These are phyloP conservation scores for Magnusiomyces fungicola DNA, from an alignment of 1,139 yeast species.

Conservation along the genomic window DNA sequence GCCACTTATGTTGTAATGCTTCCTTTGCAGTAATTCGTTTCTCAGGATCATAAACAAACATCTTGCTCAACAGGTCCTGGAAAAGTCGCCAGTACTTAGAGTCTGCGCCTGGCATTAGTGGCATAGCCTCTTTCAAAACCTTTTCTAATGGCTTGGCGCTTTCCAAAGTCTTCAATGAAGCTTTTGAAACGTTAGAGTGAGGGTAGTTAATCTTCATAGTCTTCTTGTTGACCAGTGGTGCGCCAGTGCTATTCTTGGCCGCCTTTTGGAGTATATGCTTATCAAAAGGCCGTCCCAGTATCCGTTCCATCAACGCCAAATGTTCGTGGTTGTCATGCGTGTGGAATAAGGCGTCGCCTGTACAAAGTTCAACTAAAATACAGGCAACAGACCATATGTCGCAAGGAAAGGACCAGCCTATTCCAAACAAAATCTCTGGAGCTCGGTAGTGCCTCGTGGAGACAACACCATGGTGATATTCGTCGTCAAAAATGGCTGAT, in stretches of 20 bases:
- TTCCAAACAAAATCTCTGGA: constrained; percentile 89
- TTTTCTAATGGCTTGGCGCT: constrained; percentile 47
- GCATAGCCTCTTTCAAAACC: constrained; percentile 21
- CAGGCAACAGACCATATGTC: constrained; percentile 98
- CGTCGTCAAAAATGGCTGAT: constrained; percentile 87
- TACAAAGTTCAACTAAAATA: constrained; percentile 79
- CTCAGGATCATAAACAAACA: constrained; percentile 75
- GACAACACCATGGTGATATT: constrained; percentile 85
- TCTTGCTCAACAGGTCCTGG: constrained; percentile 55
- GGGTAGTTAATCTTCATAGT: constrained; percentile 31
- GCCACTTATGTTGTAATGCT: constrained; percentile 66
- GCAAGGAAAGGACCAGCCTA: constrained; percentile 91
- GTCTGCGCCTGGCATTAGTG: constrained; percentile 18
- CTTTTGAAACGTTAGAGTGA: constrained; percentile 36
- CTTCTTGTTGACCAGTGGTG: constrained; percentile 18
- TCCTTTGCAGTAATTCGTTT: constrained; percentile 68
- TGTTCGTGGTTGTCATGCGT: constrained; percentile 95
- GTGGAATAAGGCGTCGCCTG: constrained; percentile 93
- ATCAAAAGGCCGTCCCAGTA: constrained; percentile 38
- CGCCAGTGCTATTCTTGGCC: constrained; percentile 21
- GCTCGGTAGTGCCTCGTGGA: constrained; percentile 93
- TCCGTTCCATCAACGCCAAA: constrained; percentile 87
- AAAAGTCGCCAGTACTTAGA: constrained; percentile 39
- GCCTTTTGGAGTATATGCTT: constrained; percentile 26
- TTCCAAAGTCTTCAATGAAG: constrained; percentile 42